Evolutionary conservation across 1,284 basidiomycete species (phyloP).

Genomic region (Cryptococcus wingfieldii): DNA sequence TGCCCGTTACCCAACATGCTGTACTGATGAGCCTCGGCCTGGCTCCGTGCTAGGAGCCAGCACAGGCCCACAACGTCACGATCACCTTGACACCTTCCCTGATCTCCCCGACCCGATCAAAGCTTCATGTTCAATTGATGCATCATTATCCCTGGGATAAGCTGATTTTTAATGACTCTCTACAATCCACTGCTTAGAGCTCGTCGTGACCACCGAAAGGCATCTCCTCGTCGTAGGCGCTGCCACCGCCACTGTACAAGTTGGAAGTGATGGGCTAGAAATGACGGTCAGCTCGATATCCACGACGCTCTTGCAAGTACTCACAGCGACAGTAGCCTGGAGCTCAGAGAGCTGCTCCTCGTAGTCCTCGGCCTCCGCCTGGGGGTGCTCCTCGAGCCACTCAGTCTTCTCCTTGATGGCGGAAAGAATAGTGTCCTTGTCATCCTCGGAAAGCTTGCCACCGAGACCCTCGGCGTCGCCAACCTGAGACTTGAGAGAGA

Average conservation of each 20-base stretch:
- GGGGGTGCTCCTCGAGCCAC: slow-evolving; percentile 80
- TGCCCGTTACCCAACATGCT: too few relatives aligned
- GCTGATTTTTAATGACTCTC: neutral
- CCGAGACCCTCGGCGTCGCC: slow-evolving; percentile 83
- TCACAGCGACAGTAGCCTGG: slow-evolving; percentile 59
- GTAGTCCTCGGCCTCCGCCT: slow-evolving; percentile 76
- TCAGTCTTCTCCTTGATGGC: slow-evolving; percentile 84
- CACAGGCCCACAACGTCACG: too few relatives aligned
- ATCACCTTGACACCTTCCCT: too few relatives aligned
- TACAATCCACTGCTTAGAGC: slow-evolving; percentile 31
- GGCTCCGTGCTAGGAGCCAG: too few relatives aligned
- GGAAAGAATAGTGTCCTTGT: slow-evolving; percentile 81
- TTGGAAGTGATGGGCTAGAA: slow-evolving; percentile 68
- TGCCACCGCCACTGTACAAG: slow-evolving; percentile 58
- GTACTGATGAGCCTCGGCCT: too few relatives aligned
- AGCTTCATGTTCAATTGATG: too few relatives aligned
- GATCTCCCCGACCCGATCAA: too few relatives aligned
- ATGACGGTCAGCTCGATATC: neutral
- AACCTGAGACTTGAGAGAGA: slow-evolving; percentile 79
- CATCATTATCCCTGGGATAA: too few relatives aligned
- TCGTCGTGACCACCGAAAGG: slow-evolving; percentile 48
- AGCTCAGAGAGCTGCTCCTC: slow-evolving; percentile 84
- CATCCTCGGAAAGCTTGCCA: slow-evolving; percentile 77
- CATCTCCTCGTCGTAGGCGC: slow-evolving; percentile 41
- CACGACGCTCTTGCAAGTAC: slow-evolving; percentile 2